Evolutionary conservation across 2,329 filamentous ascomycete species (phyloP).

Genomic region (Epichloe gansuensis): DNA sequence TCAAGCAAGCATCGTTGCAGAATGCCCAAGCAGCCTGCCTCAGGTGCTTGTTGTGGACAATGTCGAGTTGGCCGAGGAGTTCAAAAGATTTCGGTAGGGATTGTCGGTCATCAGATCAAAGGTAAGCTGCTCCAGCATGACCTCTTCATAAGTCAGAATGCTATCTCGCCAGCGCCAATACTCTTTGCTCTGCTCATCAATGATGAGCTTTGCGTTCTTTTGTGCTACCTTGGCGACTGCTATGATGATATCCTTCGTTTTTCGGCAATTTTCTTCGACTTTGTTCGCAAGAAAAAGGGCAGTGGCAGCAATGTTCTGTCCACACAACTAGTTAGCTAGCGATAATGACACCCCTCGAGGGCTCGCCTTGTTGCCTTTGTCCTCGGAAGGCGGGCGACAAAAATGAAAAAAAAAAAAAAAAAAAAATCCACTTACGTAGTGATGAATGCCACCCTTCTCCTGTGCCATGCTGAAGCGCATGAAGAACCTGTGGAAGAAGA

Average conservation of each 20-base stretch:
- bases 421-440: conserved; percentile 57
- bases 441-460: conserved; percentile 68
- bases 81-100: conserved; percentile 74
- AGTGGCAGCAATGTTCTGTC: conserved; percentile 72
- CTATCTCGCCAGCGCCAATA: conserved; percentile 97
- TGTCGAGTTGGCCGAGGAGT: conserved; percentile 58
- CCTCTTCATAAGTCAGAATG: conserved; percentile 83
- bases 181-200: conserved; percentile 95
- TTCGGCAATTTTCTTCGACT: conserved; percentile 91
- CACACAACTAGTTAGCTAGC: neutral
- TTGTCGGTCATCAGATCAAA: conserved; percentile 89
- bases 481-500: conserved; percentile 93
- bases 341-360: neutral
- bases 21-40: conserved; percentile 89
- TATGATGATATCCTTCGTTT: conserved; percentile 89
- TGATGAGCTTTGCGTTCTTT: conserved; percentile 78
- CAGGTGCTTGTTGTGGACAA: conserved; percentile 69
- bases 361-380: neutral
- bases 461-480: conserved; percentile 79
- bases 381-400: neutral
- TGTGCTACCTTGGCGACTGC: conserved; percentile 89
- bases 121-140: conserved; percentile 81
- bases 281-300: conserved; percentile 92
- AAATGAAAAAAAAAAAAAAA: too few species aligned
- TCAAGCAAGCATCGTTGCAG: conserved; percentile 80